Evolutionary conservation across 768 basidiomycete species (phyloP), one percentile per base, ranked within the genome.

Genomic region (Kwoniella mangroviensis): DNA sequence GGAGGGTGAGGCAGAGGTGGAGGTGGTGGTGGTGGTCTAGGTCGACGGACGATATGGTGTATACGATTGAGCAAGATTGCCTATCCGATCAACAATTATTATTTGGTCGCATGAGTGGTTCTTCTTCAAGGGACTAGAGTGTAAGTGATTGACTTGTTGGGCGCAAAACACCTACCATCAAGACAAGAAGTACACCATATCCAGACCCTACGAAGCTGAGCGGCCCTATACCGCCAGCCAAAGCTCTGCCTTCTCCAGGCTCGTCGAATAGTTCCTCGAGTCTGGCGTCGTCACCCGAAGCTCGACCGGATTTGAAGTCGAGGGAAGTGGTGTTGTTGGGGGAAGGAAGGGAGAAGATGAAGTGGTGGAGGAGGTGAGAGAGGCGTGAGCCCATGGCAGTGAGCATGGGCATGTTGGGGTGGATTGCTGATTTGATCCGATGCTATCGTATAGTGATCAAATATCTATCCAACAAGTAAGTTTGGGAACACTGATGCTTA

Each of bases 11-110:
- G 76, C 12, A 63, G 62, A 1, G 76, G 75, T 17, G 58, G 62
- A 1, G 76, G 75, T 17, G 58, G 76, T 12, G 72, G 67, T 12
- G 77, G 76, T 54, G 58, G 63, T 21, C 76, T 57, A 26, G 80
- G 80, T 52, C 80, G 57, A 12, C 75, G 62, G 41, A 81, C 78
- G 53, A 81, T 78, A 63, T 81, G 76, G 49, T 81, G 80, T 60
- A 81, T 79, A 2, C 80, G 73, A 55, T 79, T 81, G 24, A 81
- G 69, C 22, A 81, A 66, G 24, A 81, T 71, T 5, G 71, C 80
- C 80, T 81, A 51, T 19, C 41, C 17, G 54, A 21, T 45, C 5
- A 65, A 10, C 22, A 10, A 17, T 21, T 4, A 17, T 12, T 5
- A 61, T 61, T 22, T 13, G 59, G 28, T 7, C 5, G 17, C 17